Base-by-base conservation (phyloP, 2,329 filamentous ascomycete genomes). In the Lizonia empirigonia region DNA sequence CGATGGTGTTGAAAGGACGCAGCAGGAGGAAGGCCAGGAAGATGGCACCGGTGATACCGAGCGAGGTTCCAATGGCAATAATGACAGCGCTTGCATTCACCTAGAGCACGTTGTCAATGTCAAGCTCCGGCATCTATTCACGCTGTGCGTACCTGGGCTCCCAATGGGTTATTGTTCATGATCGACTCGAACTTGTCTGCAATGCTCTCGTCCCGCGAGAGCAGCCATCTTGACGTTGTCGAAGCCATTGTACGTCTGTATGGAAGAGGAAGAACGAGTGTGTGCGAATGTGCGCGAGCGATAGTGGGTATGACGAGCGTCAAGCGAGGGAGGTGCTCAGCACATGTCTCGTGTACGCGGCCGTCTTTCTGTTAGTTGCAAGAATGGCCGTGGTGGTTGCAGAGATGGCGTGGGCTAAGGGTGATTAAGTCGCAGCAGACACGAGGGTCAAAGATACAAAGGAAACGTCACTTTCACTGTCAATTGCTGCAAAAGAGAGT, bases 1-100 rank as follows among this genome's bases (percentile, higher is more conserved):
- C 90, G 62, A 93, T 84, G 48, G 87, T 88, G 74, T 97, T 93
- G 74, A 92, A 91, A 5, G 94, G 94, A 54, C 94, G 89, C 47
- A 97, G 80, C 64, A 97, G 78, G 56, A 91, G 96, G 80, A 97
- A 99, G 59, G 86, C 76, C 51, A 96, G 71, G 56, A 90, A 86
- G 62, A 96, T 86, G 61, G 86, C 79, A 56, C 82, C 67, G 7
- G 91, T 90, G 67, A 94, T 78, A 47, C 85, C 88, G 35, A 97
- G 70, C 3, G 93, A 96, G 18, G 89, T 91, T 58, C 80, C 89
- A 35, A 97, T 77, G 39, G 92, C 91, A 51, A 90, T 88, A 74
- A 87, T 85, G 53, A 97, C 81, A 34, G 91, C 88, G 50, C 82
- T 79, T 56, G 77, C 67, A 63, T 78, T 74, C 54, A 85, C 77